These are phyloP conservation scores for Nicotiana obtusifolia DNA, from an alignment of 257 asterid species.

Conservation along the genomic window DNA sequence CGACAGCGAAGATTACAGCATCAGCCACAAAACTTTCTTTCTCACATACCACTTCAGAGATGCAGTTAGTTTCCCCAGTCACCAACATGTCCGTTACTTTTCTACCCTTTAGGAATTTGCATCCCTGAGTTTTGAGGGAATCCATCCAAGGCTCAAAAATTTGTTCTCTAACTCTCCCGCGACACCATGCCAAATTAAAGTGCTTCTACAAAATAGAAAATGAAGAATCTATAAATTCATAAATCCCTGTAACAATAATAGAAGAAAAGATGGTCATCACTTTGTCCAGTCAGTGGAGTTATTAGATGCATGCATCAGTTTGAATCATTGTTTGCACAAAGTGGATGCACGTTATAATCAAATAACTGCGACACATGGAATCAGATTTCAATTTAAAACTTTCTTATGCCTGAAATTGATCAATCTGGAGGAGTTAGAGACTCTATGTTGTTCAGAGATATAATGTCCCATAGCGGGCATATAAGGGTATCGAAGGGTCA, in stretches of 20 bases:
- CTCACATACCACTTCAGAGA: constrained; percentile 46
- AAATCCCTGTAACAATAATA: not conserved
- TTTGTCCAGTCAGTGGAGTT: not conserved
- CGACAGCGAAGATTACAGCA: constrained; percentile 47
- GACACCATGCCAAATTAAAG: constrained; percentile 43
- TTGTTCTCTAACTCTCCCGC: constrained; percentile 44
- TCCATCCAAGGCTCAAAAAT: constrained; percentile 56
- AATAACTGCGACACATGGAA: not conserved
- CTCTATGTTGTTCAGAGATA: no score
- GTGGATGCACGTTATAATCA: not conserved
- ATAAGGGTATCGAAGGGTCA: no score
- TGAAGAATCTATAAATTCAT: not conserved
- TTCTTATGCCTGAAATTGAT: no score
- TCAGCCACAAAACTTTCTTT: constrained; percentile 58
- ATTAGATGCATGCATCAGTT: not conserved
- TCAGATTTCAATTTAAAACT: not conserved
- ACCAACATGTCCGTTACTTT: constrained; percentile 43
- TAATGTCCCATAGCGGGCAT: no score
- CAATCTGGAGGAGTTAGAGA: no score
- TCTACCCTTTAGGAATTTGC: constrained; percentile 51
- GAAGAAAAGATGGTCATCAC: not conserved
- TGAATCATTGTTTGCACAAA: not conserved
- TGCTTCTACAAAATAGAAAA: constrained; percentile 33
- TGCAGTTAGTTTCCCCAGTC: constrained; percentile 41
- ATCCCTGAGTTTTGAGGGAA: constrained; percentile 40